Percentiles rank a stretch among this genome's conserved stretches.
These are phyloP conservation scores for Exophiala sideris DNA, from an alignment of 2,329 filamentous ascomycete genomes.

Conservation along the genomic window DNA sequence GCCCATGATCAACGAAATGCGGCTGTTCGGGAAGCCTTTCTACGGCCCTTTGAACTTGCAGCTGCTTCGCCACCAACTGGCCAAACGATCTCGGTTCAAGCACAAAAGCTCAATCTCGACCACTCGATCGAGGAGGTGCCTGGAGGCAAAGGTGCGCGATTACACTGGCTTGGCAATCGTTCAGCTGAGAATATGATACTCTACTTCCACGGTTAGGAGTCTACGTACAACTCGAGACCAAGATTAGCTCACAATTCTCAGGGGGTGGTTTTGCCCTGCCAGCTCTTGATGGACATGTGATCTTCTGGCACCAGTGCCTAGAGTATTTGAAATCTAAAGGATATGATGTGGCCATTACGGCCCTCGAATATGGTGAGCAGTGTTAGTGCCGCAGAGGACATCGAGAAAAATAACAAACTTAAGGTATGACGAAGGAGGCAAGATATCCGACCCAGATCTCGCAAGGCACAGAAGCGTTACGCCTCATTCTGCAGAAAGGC, in stretches of 20 bases:
- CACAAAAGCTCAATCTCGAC: background rate
- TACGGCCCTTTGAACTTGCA: too few species aligned
- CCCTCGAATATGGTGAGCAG: conserved; percentile 12
- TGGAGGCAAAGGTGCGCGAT: conserved; percentile 3
- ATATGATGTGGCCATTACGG: background rate
- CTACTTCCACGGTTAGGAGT: conserved; percentile 11
- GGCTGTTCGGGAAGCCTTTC: too few species aligned
- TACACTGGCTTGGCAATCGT: conserved; percentile 12
- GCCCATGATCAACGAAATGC: too few species aligned
- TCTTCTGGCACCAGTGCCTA: conserved; percentile 3
- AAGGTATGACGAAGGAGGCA: background rate
- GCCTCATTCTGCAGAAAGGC: conserved; percentile 2
- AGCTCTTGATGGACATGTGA: conserved; percentile 5
- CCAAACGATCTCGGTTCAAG: too few species aligned
- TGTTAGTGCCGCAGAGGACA: too few species aligned
- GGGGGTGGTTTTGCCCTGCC: conserved; percentile 11
- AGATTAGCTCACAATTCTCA: background rate
- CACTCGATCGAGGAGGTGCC: conserved; percentile 5
- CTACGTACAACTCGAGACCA: too few species aligned
- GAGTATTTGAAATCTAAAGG: background rate
- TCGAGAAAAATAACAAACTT: background rate
- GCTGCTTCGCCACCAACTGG: too few species aligned
- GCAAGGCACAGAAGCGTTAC: conserved; percentile 6
- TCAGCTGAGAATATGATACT: conserved; percentile 7
- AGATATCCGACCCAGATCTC: conserved; percentile 8